These are phyloP conservation scores for Vigna radiata DNA, from an alignment of 306 rosid species.

Conservation along the genomic window DNA sequence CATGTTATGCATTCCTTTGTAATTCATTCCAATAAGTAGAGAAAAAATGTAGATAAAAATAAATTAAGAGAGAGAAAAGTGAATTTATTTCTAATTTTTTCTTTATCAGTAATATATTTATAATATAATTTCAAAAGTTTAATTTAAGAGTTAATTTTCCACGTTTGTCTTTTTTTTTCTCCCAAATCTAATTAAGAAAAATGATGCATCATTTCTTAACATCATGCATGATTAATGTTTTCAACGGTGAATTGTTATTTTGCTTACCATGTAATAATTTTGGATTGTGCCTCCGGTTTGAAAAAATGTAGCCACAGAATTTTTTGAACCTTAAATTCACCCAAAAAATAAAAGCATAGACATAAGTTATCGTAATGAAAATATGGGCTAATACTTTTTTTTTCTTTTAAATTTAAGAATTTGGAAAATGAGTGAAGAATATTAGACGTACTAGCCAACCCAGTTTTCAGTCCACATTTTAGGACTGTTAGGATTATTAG, in stretches of 20 bases:
- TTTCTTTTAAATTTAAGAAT: neutral
- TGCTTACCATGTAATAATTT: constrained; percentile 42
- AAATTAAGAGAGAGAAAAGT: too few relatives aligned
- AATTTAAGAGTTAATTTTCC: too few relatives aligned
- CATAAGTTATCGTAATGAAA: neutral
- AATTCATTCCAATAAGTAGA: too few relatives aligned
- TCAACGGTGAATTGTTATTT: neutral
- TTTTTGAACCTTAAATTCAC: constrained; percentile 57
- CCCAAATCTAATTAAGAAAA: too few relatives aligned
- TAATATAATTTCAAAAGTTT: too few relatives aligned
- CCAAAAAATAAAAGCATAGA: neutral
- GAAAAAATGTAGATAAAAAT: too few relatives aligned
- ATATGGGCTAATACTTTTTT: neutral
- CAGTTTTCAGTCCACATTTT: constrained; percentile 77
- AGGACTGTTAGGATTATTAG: constrained; percentile 58
- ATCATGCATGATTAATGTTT: neutral
- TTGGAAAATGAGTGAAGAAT: neutral
- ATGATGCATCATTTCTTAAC: too few relatives aligned
- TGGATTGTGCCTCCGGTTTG: constrained; percentile 55
- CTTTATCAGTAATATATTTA: too few relatives aligned
- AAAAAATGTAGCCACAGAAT: constrained; percentile 60
- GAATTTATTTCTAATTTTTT: too few relatives aligned
- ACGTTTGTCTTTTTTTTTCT: too few relatives aligned
- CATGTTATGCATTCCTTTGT: too few relatives aligned
- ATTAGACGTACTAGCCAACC: constrained; percentile 57